Evolutionary conservation across 164 flowering plant species (phyloP).

Genomic region (Magnolia kwangsiensis): DNA sequence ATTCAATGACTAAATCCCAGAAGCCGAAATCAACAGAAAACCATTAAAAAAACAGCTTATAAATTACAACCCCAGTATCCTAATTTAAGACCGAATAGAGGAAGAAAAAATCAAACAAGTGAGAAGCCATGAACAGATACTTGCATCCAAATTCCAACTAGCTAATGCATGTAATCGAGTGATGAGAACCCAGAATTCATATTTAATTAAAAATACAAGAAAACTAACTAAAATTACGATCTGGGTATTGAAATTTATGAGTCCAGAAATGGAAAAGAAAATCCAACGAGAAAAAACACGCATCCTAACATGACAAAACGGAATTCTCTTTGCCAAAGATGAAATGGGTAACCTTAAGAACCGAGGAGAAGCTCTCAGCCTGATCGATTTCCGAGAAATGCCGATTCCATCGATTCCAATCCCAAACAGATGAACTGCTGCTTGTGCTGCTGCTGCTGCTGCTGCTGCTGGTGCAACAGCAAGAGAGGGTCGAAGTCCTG

Average conservation of each 20-base stretch:
- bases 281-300: background rate
- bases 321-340: background rate
- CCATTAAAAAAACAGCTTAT: background rate
- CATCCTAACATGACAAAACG: background rate
- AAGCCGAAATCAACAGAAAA: background rate
- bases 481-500: conserved; percentile 15
- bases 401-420: conserved; percentile 83
- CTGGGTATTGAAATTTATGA: background rate
- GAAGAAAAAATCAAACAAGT: background rate
- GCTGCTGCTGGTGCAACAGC: conserved; percentile 26
- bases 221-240: background rate
- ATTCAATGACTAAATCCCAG: background rate
- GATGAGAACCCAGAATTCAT: too few species aligned
- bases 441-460: conserved; percentile 13
- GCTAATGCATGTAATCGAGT: too few species aligned
- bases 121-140: too few species aligned
- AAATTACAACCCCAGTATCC: background rate
- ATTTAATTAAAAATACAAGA: too few species aligned
- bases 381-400: conserved; percentile 83
- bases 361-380: conserved; percentile 67
- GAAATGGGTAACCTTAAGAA: conserved; percentile 58
- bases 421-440: conserved; percentile 56
- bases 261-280: background rate
- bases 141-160: too few species aligned
- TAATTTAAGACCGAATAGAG: background rate